Evolutionary conservation across 108 stramenopile genomes (phyloP).

Genomic region (Cyclotella kingstonii): DNA sequence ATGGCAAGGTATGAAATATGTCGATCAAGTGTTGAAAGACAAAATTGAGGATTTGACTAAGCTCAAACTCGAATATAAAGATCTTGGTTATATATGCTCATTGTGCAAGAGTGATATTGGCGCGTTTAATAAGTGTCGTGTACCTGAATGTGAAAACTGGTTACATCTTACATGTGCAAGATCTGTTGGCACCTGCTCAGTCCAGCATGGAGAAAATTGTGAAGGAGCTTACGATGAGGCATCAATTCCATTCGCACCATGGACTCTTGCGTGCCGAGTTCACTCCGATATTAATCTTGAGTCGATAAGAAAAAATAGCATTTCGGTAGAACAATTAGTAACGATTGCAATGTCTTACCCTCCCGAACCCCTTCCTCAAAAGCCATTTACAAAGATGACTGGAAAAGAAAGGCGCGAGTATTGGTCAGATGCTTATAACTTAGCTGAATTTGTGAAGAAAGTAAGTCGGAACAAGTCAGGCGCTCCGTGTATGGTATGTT

Average conservation of each 20-base stretch:
- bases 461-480: slow-evolving; percentile 51
- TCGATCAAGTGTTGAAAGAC: slow-evolving; percentile 38
- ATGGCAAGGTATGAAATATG: slow-evolving; percentile 80
- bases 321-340: slow-evolving; percentile 54
- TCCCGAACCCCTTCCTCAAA: slow-evolving; percentile 56
- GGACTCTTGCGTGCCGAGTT: slow-evolving; percentile 74
- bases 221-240: slow-evolving; percentile 43
- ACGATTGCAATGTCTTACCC: slow-evolving; percentile 68
- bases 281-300: slow-evolving; percentile 63
- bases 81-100: slow-evolving; percentile 42
- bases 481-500: slow-evolving; percentile 67
- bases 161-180: slow-evolving; percentile 83
- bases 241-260: slow-evolving; percentile 51
- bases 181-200: slow-evolving; percentile 69
- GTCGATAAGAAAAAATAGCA: slow-evolving; percentile 33
- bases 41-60: slow-evolving; percentile 69
- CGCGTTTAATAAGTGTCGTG: slow-evolving; percentile 63
- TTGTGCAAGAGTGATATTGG: slow-evolving; percentile 75
- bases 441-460: slow-evolving; percentile 50
- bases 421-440: slow-evolving; percentile 53
- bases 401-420: slow-evolving; percentile 55
- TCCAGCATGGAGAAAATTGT: slow-evolving; percentile 81
- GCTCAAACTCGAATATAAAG: slow-evolving; percentile 54
- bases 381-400: slow-evolving; percentile 63
- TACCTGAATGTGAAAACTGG: slow-evolving; percentile 61